Evolutionary conservation across 2,329 filamentous ascomycete genomes (phyloP), one percentile per base, ranked within the genome.

Genomic region (Trichocomaceae sp.): DNA sequence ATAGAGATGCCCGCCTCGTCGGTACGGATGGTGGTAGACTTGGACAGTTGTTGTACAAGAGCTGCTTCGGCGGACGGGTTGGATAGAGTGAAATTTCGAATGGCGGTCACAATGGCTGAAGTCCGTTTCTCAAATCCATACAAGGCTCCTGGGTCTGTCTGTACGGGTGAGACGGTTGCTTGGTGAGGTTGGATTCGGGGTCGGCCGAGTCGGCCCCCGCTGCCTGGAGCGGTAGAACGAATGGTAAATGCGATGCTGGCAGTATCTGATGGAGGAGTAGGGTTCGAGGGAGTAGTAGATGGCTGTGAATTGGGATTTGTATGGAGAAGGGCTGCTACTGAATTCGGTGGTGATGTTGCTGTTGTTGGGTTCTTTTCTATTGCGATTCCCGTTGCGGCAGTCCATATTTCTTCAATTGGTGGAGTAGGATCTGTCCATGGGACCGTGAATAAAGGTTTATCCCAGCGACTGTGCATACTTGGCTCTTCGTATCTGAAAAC

Each of bases 401-500:
- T 78, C 80, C 82, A 86, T 60, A 86, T 85, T 42, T 79, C 77
- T 44, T 80, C 77, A 57, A 75, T 75, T 10, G 81, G 82, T 6
- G 81, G 80, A 15, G 74, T 72, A 6, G 74, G 64, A 63, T 85
- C 83, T 55, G 77, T 74, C 61, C 76, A 78, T 5, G 80, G 77
- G 1, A 85, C 77, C 9, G 80, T 83, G 72, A 85, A 86, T 19
- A 85, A 76, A 0, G 83, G 83, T 47, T 81, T 82, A 65, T 86
- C 83, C 83, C 83, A 86, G 50, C 83, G 76, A 47, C 75, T 82
- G 75, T 84, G 81, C 37, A 80, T 82, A 63, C 81, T 83, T n/a
- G 83, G 83, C 69, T 85, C 83, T 70, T 86, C 83, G 64, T 84
- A 85, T 56, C 83, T 76, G 69, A 83, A 85, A 61, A 84, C 77